Evolutionary conservation across 495 filamentous ascomycete species (phyloP), one percentile per base, ranked within the genome.

Genomic region (Eremomyces bilateralis): DNA sequence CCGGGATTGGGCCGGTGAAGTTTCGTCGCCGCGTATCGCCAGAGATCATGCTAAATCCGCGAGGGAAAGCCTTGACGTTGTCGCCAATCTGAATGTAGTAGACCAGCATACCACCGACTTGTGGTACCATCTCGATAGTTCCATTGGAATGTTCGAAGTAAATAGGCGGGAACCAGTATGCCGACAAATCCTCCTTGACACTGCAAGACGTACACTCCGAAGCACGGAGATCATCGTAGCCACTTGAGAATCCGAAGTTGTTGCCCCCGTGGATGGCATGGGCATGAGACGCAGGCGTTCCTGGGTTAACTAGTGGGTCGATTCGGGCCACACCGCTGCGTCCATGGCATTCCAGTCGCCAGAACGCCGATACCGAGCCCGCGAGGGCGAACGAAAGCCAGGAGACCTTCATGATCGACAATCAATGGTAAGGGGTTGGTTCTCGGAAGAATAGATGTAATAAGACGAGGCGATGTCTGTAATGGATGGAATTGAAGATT

Each of bases 1-100:
- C 80, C 10, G 71, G 67, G 21, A 73, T 59, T 1, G 67, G 67
- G 39, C 73, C 66, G 2, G 67, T 66, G 56, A 80, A 88, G 52
- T 75, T 75, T 39, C 83, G 77, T 31, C 58, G 51, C 32, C 43
- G 58, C 13, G 61, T 58, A 51, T 84, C 69, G 13, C 85, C 85
- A 34, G 84, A 76, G 39, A 95, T 58, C 79, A 93, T 88, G 29
- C 71, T 68, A 60, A 95, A 91, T 29, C 65, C 62, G 1, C 61
- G 44, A 0, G 84, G 85, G 57, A 91, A 93, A 0, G 80, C 75
- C 20, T 61, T 62, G 43, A 92, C 60, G 17, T 71, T 62, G 2
- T 69, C 32, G 6, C 59, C 55, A 43, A 69, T 66, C 0, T 78
- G 60, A 21, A 81, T 63, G 46, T 91, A 88, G 54, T 91, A 91